These are phyloP conservation scores for Dioscorea cayenensis DNA, from an alignment of 116 monocot genomes.

Conservation along the genomic window DNA sequence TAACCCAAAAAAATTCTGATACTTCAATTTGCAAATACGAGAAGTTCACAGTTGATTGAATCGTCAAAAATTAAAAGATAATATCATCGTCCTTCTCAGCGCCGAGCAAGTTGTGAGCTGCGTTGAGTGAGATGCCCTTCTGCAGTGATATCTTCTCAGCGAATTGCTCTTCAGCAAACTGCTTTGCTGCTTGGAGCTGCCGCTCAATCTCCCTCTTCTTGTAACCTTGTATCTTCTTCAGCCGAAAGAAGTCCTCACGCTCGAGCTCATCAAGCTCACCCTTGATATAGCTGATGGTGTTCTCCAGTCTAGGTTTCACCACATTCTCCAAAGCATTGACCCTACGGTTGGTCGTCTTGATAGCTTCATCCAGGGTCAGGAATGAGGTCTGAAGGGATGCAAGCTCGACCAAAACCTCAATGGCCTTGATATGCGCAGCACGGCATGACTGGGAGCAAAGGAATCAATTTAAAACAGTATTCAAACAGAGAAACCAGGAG, in stretches of 20 bases:
- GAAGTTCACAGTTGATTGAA: constrained; percentile 8
- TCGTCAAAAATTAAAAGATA: constrained; percentile 50
- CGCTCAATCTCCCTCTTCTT: constrained; percentile 80
- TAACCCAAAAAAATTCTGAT: background rate
- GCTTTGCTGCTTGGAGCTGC: constrained; percentile 40
- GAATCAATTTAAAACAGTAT: background rate
- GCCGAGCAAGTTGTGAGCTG: constrained; percentile 55
- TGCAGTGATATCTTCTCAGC: constrained; percentile 41
- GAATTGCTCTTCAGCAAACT: constrained; percentile 43
- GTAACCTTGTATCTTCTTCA: constrained; percentile 94
- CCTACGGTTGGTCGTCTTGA: constrained; percentile 94
- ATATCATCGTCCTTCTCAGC: constrained; percentile 77
- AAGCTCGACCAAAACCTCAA: constrained; percentile 89
- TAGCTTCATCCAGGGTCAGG: constrained; percentile 93
- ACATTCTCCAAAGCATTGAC: constrained; percentile 96
- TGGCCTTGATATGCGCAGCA: constrained; percentile 69
- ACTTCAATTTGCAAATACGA: background rate
- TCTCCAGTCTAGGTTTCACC: constrained; percentile 87
- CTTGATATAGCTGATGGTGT: constrained; percentile 95
- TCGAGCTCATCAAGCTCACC: constrained; percentile 94
- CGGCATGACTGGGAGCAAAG: constrained; percentile 57
- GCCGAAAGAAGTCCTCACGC: constrained; percentile 94
- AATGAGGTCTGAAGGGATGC: constrained; percentile 97
- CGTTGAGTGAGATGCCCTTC: constrained; percentile 51
- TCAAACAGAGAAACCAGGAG: background rate